A percentile compares a stretch with the other conserved stretches of the same genome.
Conservation (phyloP, 495 filamentous ascomycete species). For the Podospora sp. region DNA sequence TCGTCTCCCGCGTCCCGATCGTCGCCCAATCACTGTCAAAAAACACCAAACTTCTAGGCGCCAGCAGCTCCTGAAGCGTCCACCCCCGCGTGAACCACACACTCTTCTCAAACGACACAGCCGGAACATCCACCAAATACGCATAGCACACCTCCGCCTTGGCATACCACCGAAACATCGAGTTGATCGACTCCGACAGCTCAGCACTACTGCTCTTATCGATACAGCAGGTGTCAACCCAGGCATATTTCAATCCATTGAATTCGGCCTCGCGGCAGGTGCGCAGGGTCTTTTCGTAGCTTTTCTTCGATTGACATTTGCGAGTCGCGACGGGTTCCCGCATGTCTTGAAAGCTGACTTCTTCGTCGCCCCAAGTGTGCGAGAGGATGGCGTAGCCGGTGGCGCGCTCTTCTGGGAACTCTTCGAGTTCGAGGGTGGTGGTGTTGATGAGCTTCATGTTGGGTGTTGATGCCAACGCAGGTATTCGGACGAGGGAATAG, state of each 20-base stretch:
- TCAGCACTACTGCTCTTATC: conserved; percentile 47
- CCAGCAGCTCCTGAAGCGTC: conserved; percentile 22
- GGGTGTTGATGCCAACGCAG: too few relatives aligned
- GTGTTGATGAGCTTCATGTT: conserved; percentile 21
- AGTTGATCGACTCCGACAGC: conserved; percentile 37
- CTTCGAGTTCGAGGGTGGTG: neutral
- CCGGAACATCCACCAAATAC: conserved; percentile 30
- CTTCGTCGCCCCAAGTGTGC: conserved; percentile 20
- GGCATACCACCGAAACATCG: conserved; percentile 38
- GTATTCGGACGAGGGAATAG: too few relatives aligned
- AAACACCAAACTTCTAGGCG: conserved; percentile 11
- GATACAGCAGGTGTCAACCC: conserved; percentile 44
- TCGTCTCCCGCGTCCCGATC: neutral
- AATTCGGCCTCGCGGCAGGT: conserved; percentile 32
- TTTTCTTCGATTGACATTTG: neutral
- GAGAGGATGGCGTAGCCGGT: conserved; percentile 12
- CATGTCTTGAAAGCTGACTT: conserved; percentile 19
- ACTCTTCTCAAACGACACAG: neutral
- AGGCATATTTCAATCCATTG: conserved; percentile 33
- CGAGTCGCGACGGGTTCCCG: neutral
- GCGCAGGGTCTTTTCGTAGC: conserved; percentile 29
- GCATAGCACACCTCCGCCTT: conserved; percentile 37
- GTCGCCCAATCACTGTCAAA: conserved; percentile 10
- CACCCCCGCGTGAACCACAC: conserved; percentile 21
- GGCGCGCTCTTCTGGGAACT: conserved; percentile 2